These are phyloP conservation scores for Pichia sp. DNA, from an alignment of 1,139 yeast genomes.

Conservation along the genomic window DNA sequence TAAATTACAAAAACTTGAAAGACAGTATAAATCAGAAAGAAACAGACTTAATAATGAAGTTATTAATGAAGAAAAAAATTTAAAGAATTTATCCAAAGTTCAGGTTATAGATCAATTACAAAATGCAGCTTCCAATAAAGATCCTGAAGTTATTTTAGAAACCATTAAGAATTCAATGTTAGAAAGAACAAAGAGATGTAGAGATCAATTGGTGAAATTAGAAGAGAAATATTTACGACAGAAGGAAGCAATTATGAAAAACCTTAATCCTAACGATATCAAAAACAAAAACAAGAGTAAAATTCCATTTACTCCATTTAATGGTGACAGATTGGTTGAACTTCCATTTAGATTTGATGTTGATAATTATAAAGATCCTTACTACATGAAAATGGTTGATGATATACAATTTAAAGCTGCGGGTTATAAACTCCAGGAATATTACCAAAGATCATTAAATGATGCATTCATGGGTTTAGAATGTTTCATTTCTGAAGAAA, in stretches of 20 bases:
- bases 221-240: slow-evolving; percentile 38
- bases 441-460: slow-evolving; percentile 70
- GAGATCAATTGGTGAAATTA: slow-evolving; percentile 61
- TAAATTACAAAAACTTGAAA: slow-evolving; percentile 57
- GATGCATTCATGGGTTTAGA: slow-evolving; percentile 90
- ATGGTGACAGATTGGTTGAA: slow-evolving; percentile 70
- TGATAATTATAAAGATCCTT: slow-evolving; percentile 53
- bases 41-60: slow-evolving; percentile 47
- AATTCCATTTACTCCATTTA: slow-evolving; percentile 88
- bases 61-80: slow-evolving; percentile 31
- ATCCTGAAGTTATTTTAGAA: slow-evolving; percentile 46
- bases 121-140: slow-evolving; percentile 40
- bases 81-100: slow-evolving; percentile 49
- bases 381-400: slow-evolving; percentile 48
- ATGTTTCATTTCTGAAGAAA: slow-evolving; percentile 69
- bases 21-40: slow-evolving; percentile 66
- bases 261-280: slow-evolving; percentile 23
- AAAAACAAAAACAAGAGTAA: slow-evolving; percentile 28
- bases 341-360: slow-evolving; percentile 32
- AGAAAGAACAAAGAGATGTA: slow-evolving; percentile 60
- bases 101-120: slow-evolving; percentile 70
- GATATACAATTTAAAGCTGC: slow-evolving; percentile 75
- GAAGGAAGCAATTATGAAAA: slow-evolving; percentile 36
- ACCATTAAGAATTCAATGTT: slow-evolving; percentile 55
- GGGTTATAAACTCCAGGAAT: slow-evolving; percentile 70